Evolutionary conservation across 768 basidiomycete species (phyloP).

Genomic region (Naganishia onofrii): DNA sequence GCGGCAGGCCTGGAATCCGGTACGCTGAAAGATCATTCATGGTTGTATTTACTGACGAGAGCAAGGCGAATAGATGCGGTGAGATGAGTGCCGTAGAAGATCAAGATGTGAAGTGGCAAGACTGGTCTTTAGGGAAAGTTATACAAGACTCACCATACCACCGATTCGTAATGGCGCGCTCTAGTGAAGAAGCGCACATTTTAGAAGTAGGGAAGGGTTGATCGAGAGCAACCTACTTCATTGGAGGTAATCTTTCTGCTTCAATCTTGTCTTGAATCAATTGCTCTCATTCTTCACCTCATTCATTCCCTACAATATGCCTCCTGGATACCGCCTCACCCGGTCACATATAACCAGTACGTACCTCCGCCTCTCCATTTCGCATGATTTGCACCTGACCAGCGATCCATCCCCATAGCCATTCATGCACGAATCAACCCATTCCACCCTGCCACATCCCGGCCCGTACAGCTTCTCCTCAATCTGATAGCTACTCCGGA

Average conservation of each 20-base stretch:
- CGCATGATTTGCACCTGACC: not conserved
- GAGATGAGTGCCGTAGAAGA: no score
- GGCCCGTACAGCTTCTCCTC: constrained; percentile 31
- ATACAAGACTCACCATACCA: no score
- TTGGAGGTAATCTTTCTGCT: not conserved
- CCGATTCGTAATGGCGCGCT: not conserved
- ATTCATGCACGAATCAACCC: constrained; percentile 32
- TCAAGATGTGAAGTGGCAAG: no score
- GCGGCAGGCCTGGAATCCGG: constrained; percentile 25
- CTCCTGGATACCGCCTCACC: constrained; percentile 25
- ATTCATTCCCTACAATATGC: constrained; percentile 1
- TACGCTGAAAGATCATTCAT: not conserved
- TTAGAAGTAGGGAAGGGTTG: not conserved
- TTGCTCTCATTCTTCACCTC: not conserved
- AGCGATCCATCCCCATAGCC: not conserved
- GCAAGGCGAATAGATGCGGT: no score
- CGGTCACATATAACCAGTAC: constrained; percentile 32
- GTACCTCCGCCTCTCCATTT: not conserved
- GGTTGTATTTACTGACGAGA: not conserved
- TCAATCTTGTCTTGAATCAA: not conserved
- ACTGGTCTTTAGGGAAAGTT: no score
- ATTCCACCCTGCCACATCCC: constrained; percentile 31
- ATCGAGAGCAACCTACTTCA: not conserved
- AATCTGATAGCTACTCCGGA: constrained; percentile 26
- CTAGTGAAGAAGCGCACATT: not conserved